Percentiles rank a stretch among this genome's conserved stretches.
phyloP scores from a whole-genome alignment of 345 rosid genomes.

The Boechera stricta region DNA sequence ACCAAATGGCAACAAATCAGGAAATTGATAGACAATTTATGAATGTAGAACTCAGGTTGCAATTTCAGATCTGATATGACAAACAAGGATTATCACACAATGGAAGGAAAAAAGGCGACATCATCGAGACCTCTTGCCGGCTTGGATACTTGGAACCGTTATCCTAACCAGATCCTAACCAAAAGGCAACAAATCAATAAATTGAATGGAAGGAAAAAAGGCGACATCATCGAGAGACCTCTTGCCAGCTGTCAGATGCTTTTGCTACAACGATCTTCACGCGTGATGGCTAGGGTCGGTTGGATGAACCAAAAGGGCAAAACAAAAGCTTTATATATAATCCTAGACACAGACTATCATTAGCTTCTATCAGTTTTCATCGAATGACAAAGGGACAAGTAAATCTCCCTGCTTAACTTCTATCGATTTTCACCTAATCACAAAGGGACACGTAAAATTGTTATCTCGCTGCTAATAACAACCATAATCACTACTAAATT shows the following conservation, averaged over 20 bases:
- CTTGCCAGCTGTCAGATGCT: neutral
- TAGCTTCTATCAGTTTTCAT: too few relatives aligned
- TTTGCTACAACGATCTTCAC: neutral
- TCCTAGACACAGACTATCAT: too few relatives aligned
- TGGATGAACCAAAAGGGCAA: too few relatives aligned
- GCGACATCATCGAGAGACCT: neutral
- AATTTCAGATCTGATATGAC: constrained; percentile 2
- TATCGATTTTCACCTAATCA: neutral
- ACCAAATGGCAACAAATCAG: neutral
- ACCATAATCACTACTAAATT: too few relatives aligned
- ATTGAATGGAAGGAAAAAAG: neutral
- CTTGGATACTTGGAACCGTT: neutral
- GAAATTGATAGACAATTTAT: neutral
- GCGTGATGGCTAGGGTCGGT: neutral
- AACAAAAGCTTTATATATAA: too few relatives aligned
- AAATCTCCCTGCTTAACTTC: neutral
- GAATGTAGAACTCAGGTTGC: neutral
- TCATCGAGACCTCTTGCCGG: neutral
- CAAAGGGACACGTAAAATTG: neutral
- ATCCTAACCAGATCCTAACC: neutral
- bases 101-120: neutral
- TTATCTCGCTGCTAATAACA: too few relatives aligned
- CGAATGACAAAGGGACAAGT: neutral
- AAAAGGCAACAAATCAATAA: neutral
- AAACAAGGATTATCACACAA: neutral